Evolutionary conservation across 106 monocot species (phyloP).

Genomic region (Dioscorea alata): DNA sequence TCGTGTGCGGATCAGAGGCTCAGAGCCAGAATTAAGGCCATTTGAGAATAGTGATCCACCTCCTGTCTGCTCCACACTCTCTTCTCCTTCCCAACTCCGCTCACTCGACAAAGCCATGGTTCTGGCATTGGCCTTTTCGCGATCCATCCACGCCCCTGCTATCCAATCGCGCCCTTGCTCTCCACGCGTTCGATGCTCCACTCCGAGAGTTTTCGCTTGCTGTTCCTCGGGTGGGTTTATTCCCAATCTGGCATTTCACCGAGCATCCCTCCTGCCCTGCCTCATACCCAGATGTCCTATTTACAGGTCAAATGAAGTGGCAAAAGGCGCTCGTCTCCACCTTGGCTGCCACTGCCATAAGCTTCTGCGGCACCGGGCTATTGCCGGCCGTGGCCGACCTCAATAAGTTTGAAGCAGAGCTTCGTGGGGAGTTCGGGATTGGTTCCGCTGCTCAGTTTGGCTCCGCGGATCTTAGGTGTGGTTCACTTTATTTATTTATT

Average conservation of each 20-base stretch:
- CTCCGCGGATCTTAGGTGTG: conserved; percentile 87
- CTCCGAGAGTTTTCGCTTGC: neutral
- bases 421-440: conserved; percentile 91
- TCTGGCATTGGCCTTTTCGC: conserved; percentile 21
- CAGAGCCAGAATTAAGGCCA: conserved; percentile 15
- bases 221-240: conserved; percentile 11
- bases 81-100: neutral
- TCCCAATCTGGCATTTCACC: neutral
- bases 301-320: conserved; percentile 33
- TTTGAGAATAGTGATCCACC: neutral
- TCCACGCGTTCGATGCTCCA: neutral
- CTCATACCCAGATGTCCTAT: neutral
- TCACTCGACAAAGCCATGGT: conserved; percentile 19
- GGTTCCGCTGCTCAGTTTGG: conserved; percentile 96
- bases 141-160: neutral
- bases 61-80: neutral
- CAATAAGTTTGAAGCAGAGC: conserved; percentile 83
- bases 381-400: conserved; percentile 75
- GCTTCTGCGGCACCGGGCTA: conserved; percentile 19
- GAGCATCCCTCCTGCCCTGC: neutral
- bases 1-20: conserved; percentile 30
- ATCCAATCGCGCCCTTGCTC: neutral
- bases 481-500: neutral
- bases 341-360: conserved; percentile 42
- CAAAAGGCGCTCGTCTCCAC: conserved; percentile 33